Evolutionary conservation across 225 moss, liverwort and hornwort genomes (phyloP), one percentile per base, ranked within the genome.

Genomic region (Polytrichum commune): DNA sequence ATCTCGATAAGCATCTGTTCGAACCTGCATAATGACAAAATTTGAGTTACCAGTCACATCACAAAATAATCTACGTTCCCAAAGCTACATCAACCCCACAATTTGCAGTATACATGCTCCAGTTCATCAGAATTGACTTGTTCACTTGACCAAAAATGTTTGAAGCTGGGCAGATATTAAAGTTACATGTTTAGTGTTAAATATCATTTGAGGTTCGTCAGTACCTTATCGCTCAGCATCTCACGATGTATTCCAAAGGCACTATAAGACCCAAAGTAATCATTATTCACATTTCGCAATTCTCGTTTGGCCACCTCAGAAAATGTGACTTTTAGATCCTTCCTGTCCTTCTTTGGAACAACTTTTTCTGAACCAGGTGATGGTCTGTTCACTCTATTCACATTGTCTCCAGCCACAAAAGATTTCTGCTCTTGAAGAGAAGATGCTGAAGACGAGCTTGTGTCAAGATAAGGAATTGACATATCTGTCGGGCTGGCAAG

Each of bases 221-320:
- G 71, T 80, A 93, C 93, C 89, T 83, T 89, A 71, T 92, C 93
- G 72, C 87, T 83, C 27, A 93, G 90, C 93, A 96, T 96, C 66
- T 93, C 91, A 55, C 92, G 87, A 71, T 93, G 88, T 60, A 93
- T 93, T 26, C 91, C 90, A 28, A 88, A 90, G 54, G 80, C 87
- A 73, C 96, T 92, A 74, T 92, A 93, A 56, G 96, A 93, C 68
- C 93, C 88, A 78, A 96, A 96, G 78, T 92, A 93, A 53, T 87
- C 84, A 71, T 84, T 87, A 66, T 96, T 92, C 71, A 91, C 90
- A 72, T 85, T 91, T 71, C 81, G 83, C 65, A 82, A 79, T 72
- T 90, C 90, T 65, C 78, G 86, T 22, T 85, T 89, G 29, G 83
- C 90, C 57, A 93, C 93, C 26, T 83, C 79, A 10, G 93, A 77